Percentiles rank a stretch among this genome's conserved stretches.
phyloP scores from a whole-genome alignment of 2,329 filamentous ascomycete genomes.

The Cercospora sp. region DNA sequence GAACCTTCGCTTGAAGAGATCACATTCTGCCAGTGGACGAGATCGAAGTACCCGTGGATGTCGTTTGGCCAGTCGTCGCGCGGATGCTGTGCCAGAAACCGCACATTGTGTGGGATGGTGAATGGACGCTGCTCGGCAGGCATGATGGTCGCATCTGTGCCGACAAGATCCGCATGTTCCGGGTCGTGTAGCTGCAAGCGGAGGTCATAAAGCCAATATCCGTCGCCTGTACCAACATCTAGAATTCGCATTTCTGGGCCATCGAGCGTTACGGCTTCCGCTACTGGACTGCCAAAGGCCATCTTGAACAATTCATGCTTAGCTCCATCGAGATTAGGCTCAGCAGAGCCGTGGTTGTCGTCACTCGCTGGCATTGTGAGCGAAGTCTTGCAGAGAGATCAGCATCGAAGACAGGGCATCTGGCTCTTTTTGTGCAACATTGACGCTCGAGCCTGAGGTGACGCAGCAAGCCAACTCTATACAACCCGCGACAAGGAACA shows the following conservation, averaged over 20 bases:
- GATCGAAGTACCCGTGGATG: slow-evolving; percentile 17
- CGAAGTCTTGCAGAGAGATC: not conserved
- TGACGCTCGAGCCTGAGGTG: not conserved
- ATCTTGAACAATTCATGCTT: slow-evolving; percentile 12
- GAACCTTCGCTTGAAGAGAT: not conserved
- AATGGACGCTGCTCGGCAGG: slow-evolving; percentile 15
- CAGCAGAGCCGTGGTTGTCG: not conserved
- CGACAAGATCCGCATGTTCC: slow-evolving; percentile 15
- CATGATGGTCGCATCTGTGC: slow-evolving; percentile 9
- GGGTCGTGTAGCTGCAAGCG: slow-evolving; percentile 9
- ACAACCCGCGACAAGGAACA: not conserved
- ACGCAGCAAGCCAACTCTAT: not conserved
- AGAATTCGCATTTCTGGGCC: slow-evolving; percentile 7
- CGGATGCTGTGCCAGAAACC: slow-evolving; percentile 13
- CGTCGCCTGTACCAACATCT: slow-evolving; percentile 13
- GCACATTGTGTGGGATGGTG: slow-evolving; percentile 16
- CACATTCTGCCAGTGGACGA: slow-evolving; percentile 8
- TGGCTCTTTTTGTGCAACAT: not conserved
- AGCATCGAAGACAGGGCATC: too few relatives aligned
- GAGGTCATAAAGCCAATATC: slow-evolving; percentile 18
- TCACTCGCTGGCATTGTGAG: not conserved
- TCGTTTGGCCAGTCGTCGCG: slow-evolving; percentile 14
- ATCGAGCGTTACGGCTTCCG: slow-evolving; percentile 5
- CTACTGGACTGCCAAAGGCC: slow-evolving; percentile 8
- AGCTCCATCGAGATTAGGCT: not conserved